Evolutionary conservation across 169 alveolate genomes (phyloP), one percentile per base, ranked within the genome.

Genomic region (Eimeria praecox): DNA sequence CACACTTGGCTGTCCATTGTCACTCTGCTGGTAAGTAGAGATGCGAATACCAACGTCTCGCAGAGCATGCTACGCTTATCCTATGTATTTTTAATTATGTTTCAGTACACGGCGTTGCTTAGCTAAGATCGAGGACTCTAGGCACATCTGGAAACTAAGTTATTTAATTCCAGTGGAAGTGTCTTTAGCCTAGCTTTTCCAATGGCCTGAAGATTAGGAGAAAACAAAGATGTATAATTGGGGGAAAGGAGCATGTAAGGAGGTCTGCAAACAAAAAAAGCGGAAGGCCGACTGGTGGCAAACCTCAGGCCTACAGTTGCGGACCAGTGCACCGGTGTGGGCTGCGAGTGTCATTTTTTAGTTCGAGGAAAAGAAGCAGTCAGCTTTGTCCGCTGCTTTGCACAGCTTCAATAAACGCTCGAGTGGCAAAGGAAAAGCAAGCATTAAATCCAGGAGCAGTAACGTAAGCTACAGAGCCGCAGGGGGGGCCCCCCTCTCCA

Each of bases 401-500:
- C 42, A 66, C 42, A n/a, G 77, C 40, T 66, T 30, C 77, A 18
- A 66, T 30, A 27, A 66, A 66, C 30, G 42, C 22, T 66, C 18
- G 77, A n/a, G 8, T 20, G 77, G 30, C 38, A 66, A 20, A 66
- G 42, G 38, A 66, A 66, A 66, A 10, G 77, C 8, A 9, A 66
- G 18, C 38, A 66, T 66, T 66, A 14, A 66, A 66, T 20, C 77
- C 38, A 10, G 8, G 20, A 8, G 42, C 38, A n/a, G 42, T 9
- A 66, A 66, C 27, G 77, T 66, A 66, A n/a, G 42, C 42, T 66
- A 27, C 14, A 6, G 77, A n/a, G 77, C 16, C 42, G 44, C 42
- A 66, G 3, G 77, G 77, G 27, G 77, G 85, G 85, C 52, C 59
- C 85, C 85, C 85, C 85, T 40, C 18, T 38, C 85, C 85, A 75